Evolutionary conservation across 176 grass and related monocot genomes (phyloP), one percentile per base, ranked within the genome.

Genomic region (Musa itinerans): DNA sequence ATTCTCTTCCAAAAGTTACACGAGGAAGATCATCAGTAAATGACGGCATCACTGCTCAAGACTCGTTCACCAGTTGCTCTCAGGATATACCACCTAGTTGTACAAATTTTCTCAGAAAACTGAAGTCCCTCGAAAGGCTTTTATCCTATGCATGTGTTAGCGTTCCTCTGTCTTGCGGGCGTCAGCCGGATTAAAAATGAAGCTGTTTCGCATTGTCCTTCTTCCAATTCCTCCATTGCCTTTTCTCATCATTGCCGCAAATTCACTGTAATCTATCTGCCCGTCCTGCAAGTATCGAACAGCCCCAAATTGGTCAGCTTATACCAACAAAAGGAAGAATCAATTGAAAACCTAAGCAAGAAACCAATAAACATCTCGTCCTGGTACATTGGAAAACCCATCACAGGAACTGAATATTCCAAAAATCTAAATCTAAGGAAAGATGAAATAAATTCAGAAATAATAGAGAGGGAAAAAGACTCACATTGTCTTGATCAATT

Each of bases 251-350:
- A 96, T 96, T 1, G 89, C 85, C 0, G 87, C 61, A 74, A 96
- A 96, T 82, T 96, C 92, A 0, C 87, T 83, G 79, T 92, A 96
- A 85, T 96, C 92, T 4, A 96, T 96, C 79, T 96, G 89, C 56
- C 92, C 92, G 21, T 96, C 92, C 92, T 96, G 84, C 76, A 89
- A 75, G 78, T 58, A 19, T 43, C 14, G 1, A 4, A 43, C 34
- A 43, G 4, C 34, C 4, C 4, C 34, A 43, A 43, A 43, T 43
- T 43, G 34, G 34, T 43, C 34, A 43, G 34, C 34, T 43, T 43
- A 43, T 19, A 17, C 20, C 17, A 19, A n/a, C 20, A 8, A 17
- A 21, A 17, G 8, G 17, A 62, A 17, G 20, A 62, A n/a, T 6
- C 57, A 62, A 8, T 8, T 5, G 4, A 43, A 43, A 43, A 43